phyloP scores from a whole-genome alignment of 495 filamentous ascomycete species.

The Extremus antarcticus region DNA sequence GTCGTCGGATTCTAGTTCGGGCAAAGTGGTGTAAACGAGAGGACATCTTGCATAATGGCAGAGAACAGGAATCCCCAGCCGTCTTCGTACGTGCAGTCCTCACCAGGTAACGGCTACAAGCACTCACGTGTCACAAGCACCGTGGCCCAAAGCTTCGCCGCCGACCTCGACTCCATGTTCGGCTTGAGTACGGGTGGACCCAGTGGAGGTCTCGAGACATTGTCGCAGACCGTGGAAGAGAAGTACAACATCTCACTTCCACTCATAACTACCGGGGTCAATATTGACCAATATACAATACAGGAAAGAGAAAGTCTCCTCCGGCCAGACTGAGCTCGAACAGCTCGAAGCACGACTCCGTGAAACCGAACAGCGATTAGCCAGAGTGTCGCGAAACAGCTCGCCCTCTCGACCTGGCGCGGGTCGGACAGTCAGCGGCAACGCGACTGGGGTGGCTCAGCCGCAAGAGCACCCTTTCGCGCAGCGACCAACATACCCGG shows the following conservation, averaged over 20 bases:
- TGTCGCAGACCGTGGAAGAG: constrained; percentile 67
- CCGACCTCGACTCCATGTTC: constrained; percentile 80
- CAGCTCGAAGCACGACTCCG: constrained; percentile 71
- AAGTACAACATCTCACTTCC: constrained; percentile 49
- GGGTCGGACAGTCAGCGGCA: background rate
- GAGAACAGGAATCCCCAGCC: constrained; percentile 40
- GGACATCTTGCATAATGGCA: background rate
- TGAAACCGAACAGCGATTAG: constrained; percentile 73
- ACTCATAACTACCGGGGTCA: background rate
- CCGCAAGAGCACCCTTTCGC: constrained; percentile 1
- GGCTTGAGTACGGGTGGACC: constrained; percentile 59
- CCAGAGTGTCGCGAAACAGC: constrained; percentile 27
- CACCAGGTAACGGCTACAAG: constrained; percentile 9
- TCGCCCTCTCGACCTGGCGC: constrained; percentile 9
- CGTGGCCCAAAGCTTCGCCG: constrained; percentile 76
- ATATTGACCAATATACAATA: constrained; percentile 15
- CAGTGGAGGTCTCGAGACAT: constrained; percentile 55
- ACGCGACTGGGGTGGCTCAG: no score
- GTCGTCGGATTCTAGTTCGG: no score
- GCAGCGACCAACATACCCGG: constrained; percentile 1
- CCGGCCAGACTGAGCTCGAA: constrained; percentile 70
- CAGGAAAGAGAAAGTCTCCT: constrained; percentile 60
- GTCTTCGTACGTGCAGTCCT: constrained; percentile 55
- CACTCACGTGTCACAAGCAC: constrained; percentile 44
- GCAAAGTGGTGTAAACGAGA: no score